These are phyloP conservation scores for Lobosporangium transversale DNA, from an alignment of 192 early-diverging fungal genomes.

Conservation along the genomic window DNA sequence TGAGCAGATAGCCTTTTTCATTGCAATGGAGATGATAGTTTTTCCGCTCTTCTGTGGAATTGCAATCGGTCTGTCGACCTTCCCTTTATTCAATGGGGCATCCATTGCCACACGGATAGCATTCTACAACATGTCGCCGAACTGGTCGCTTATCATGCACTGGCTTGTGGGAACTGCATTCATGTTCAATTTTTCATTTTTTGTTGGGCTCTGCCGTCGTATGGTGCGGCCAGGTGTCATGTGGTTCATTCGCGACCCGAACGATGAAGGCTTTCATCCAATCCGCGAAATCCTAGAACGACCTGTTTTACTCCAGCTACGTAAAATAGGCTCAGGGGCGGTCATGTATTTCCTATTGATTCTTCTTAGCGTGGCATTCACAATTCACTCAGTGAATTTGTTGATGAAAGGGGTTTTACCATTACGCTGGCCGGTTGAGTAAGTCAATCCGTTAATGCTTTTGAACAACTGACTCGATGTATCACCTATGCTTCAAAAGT, in stretches of 20 bases:
- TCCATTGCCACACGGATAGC: conserved; percentile 62
- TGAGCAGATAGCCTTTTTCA: conserved; percentile 79
- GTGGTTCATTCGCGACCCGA: conserved; percentile 98
- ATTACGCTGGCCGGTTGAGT: conserved; percentile 72
- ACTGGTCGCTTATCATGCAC: conserved; percentile 76
- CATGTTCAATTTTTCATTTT: conserved; percentile 93
- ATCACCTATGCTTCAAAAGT: neutral
- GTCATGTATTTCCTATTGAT: conserved; percentile 87
- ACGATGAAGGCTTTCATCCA: conserved; percentile 92
- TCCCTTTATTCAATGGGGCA: conserved; percentile 76
- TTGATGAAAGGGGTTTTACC: conserved; percentile 61
- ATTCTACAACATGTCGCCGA: conserved; percentile 66
- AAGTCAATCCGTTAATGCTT: conserved; percentile 29
- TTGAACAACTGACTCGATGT: neutral
- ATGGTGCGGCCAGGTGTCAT: conserved; percentile 92
- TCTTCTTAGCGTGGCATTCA: conserved; percentile 70
- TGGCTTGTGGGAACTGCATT: conserved; percentile 94
- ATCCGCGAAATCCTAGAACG: conserved; percentile 92
- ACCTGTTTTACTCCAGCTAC: conserved; percentile 75
- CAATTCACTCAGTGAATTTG: conserved; percentile 51
- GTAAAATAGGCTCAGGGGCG: conserved; percentile 82
- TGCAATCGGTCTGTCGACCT: conserved; percentile 80
- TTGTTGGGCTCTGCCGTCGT: conserved; percentile 82
- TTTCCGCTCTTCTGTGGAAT: conserved; percentile 92
- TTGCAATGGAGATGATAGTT: conserved; percentile 83